Evolutionary conservation across 352 stramenopile genomes (phyloP).

Genomic region (Globisporangium nunn): DNA sequence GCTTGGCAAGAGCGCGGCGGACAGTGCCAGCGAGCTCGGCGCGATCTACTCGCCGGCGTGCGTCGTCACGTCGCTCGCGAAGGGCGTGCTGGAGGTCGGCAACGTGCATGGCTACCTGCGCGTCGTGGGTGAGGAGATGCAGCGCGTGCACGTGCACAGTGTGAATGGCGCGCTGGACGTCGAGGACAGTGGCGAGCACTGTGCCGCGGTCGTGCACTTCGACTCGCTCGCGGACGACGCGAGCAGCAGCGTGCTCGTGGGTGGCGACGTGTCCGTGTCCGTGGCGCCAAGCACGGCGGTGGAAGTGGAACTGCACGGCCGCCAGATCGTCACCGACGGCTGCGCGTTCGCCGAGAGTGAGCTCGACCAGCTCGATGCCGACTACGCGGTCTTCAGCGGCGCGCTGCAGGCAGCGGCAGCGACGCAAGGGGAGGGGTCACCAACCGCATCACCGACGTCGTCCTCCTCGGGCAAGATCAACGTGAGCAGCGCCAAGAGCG

Average conservation of each 20-base stretch:
- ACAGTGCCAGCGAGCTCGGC: conserved; percentile 25
- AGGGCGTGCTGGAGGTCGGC: conserved; percentile 33
- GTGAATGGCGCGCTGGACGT: conserved; percentile 66
- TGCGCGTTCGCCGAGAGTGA: conserved; percentile 43
- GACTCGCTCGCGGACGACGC: conserved; percentile 49
- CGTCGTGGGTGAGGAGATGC: conserved; percentile 38
- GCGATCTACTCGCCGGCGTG: conserved; percentile 67
- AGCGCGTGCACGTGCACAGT: conserved; percentile 44
- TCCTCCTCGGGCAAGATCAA: conserved; percentile 68
- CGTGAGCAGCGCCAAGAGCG: conserved; percentile 50
- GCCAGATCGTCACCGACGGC: conserved; percentile 28
- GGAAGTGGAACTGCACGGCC: conserved; percentile 61
- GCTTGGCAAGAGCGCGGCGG: conserved; percentile 26
- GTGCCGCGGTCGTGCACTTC: conserved; percentile 58
- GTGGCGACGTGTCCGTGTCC: conserved; percentile 52
- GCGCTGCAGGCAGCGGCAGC: conserved; percentile 21
- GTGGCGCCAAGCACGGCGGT: conserved; percentile 49
- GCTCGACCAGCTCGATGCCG: conserved; percentile 64
- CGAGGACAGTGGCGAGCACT: conserved; percentile 54
- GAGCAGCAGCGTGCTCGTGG: conserved; percentile 57
- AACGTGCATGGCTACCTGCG: conserved; percentile 71
- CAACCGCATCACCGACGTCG: background rate
- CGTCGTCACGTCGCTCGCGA: conserved; percentile 32
- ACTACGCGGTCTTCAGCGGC: conserved; percentile 69
- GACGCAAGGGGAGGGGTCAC: background rate